A percentile compares a stretch with the other conserved stretches of the same genome.
These are phyloP conservation scores for Penicillium verhagenii DNA, from an alignment of 495 filamentous ascomycete genomes.

Conservation along the genomic window DNA sequence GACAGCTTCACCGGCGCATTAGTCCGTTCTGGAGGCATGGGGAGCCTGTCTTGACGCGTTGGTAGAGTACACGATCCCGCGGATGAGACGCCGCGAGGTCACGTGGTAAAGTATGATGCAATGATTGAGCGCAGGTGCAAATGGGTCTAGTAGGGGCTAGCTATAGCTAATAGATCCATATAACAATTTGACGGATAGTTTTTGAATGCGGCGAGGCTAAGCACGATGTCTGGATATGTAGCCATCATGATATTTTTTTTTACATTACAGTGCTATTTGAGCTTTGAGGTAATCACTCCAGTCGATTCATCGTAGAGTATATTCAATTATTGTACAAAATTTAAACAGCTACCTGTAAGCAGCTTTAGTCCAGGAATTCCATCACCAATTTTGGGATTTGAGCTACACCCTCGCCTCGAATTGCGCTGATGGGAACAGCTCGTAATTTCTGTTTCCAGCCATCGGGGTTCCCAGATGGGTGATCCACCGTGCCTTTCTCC, in stretches of 20 bases:
- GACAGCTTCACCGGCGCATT: slow-evolving; percentile 84
- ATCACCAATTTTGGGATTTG: slow-evolving; percentile 76
- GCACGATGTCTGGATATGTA: background rate
- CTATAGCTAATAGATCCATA: too few species aligned
- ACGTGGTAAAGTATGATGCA: slow-evolving; percentile 37
- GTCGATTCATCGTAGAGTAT: background rate
- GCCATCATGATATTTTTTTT: background rate
- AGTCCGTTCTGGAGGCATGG: slow-evolving; percentile 57
- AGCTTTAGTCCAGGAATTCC: slow-evolving; percentile 58
- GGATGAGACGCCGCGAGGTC: slow-evolving; percentile 23
- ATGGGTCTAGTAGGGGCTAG: too few species aligned
- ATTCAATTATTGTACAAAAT: slow-evolving; percentile 5
- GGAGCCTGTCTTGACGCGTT: slow-evolving; percentile 36
- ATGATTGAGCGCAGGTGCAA: slow-evolving; percentile 6
- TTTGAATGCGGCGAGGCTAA: too few species aligned
- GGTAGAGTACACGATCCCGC: background rate
- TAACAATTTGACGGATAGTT: too few species aligned
- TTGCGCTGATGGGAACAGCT: slow-evolving; percentile 85
- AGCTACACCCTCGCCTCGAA: slow-evolving; percentile 77
- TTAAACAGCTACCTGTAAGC: background rate
- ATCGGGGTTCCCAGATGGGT: slow-evolving; percentile 68
- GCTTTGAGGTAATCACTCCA: too few species aligned
- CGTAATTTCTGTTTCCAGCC: slow-evolving; percentile 64
- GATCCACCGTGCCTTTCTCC: slow-evolving; percentile 53
- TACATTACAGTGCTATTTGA: too few species aligned